Evolutionary conservation across 768 basidiomycete genomes (phyloP).

Genomic region (Plicaturopsis crispa): DNA sequence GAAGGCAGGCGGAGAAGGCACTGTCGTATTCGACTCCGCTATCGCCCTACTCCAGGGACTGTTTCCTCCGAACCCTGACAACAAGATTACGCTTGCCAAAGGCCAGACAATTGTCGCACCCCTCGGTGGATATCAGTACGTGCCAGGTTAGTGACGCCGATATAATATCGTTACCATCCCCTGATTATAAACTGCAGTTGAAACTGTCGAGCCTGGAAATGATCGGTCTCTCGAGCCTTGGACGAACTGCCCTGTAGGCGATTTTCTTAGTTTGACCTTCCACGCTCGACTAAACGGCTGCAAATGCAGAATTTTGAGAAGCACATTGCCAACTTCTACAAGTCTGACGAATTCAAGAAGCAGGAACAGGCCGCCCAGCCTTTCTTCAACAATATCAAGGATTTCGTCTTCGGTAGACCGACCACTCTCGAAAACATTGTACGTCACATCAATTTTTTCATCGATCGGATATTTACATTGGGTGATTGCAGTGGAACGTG

Average conservation of each 20-base stretch:
- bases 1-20: constrained; percentile 79
- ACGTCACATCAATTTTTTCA: constrained; percentile 17
- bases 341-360: constrained; percentile 59
- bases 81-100: constrained; percentile 74
- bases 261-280: constrained; percentile 1
- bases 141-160: constrained; percentile 45
- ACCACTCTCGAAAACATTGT: constrained; percentile 65
- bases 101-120: constrained; percentile 66
- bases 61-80: constrained; percentile 71
- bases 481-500: constrained; percentile 60
- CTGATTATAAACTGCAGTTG: constrained; percentile 33
- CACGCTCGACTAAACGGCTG: constrained; percentile 4
- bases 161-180: neutral
- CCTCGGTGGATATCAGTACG: constrained; percentile 79
- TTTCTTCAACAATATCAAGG: constrained; percentile 61
- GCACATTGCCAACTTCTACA: constrained; percentile 53
- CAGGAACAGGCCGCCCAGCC: constrained; percentile 45
- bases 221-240: constrained; percentile 81
- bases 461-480: neutral
- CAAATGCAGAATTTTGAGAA: constrained; percentile 49
- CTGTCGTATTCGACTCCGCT: constrained; percentile 82
- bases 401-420: constrained; percentile 66
- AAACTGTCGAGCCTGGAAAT: constrained; percentile 81
- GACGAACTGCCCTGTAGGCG: constrained; percentile 50
- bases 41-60: constrained; percentile 81